Base-by-base conservation (phyloP, 2,329 filamentous ascomycete species). In the Penicillium oxalicum region DNA sequence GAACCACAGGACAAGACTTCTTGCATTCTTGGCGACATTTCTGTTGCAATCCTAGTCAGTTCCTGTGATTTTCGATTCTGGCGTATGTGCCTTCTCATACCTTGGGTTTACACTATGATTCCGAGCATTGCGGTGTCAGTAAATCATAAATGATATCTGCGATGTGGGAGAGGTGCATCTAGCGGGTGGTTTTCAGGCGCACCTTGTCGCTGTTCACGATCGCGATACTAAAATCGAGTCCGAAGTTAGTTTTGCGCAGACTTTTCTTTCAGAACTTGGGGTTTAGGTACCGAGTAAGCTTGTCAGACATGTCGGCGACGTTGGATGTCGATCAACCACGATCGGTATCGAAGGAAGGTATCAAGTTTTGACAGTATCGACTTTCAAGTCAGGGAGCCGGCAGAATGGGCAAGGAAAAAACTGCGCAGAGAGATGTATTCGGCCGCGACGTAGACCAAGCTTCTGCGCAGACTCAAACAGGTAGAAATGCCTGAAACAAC, bases 21-120 rank as follows among this genome's bases (percentile, higher is more conserved):
- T 97, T 97, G 81, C 93, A 98, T 74, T 98, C 93, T 77, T 96
- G 91, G 61, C 91, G 85, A 73, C 93, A 97, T 89, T 97, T 97
- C 87, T 91, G 65, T 58, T 60, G 27, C 25, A 25, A 12, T n/a
- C 7, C 9, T n/a, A 8, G 28, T 45, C 26, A 45, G 43, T 12
- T 2, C 32, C 25, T 25, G 42, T 8, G 25, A 32, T n/a, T 1
- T 25, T 26, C 18, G 18, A 39, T 24, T 32, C 7, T 9, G 9
- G 36, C 9, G 18, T 9, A 11, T 38, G 6, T 25, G 13, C 26
- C 18, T 5, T 38, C 47, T 59, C 70, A 64, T 77, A 87, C 86
- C 81, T 91, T 91, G 51, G 88, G 88, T 71, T 93, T 93, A 80
- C 88, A 91, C 87, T 91, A 66, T 73, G 57, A 50, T 55, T 47